Conservation (phyloP, 164 flowering plant species). For the Stephania japonica region DNA sequence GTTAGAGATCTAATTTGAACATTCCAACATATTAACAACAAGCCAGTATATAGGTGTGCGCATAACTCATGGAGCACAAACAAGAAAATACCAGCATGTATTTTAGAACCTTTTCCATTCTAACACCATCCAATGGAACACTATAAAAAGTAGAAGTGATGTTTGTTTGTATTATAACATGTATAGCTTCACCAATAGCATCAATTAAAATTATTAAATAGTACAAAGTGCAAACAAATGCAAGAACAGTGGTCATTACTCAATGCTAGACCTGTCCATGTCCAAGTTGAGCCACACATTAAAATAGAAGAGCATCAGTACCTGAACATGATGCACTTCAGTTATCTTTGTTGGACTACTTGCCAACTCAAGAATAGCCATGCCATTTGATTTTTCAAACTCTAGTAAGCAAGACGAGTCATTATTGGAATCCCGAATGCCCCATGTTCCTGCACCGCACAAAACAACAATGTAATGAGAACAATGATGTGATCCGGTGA, state of each 20-base stretch:
- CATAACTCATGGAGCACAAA: not conserved
- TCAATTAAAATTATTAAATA: too few relatives aligned
- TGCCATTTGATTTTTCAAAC: slow-evolving; percentile 63
- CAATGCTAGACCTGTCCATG: not conserved
- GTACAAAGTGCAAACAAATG: not conserved
- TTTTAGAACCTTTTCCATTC: not conserved
- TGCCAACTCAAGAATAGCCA: slow-evolving; percentile 66
- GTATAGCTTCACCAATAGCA: not conserved
- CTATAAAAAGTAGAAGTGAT: not conserved
- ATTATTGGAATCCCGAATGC: slow-evolving; percentile 53
- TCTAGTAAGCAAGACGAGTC: slow-evolving; percentile 71
- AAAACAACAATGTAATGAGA: slow-evolving; percentile 14
- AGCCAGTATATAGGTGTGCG: not conserved
- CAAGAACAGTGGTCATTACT: not conserved
- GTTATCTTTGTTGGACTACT: slow-evolving; percentile 83
- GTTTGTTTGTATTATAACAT: not conserved
- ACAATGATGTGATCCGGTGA: not conserved
- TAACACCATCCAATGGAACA: not conserved
- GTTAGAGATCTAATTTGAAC: not conserved
- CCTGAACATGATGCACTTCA: slow-evolving; percentile 98
- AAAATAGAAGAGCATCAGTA: slow-evolving; percentile 11
- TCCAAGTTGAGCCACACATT: too few relatives aligned
- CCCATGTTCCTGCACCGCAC: slow-evolving; percentile 70
- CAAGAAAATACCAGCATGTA: not conserved
- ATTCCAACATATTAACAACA: not conserved